phyloP scores from a whole-genome alignment of 176 grass and related monocot species.

The Rhynchospora pubera region DNA sequence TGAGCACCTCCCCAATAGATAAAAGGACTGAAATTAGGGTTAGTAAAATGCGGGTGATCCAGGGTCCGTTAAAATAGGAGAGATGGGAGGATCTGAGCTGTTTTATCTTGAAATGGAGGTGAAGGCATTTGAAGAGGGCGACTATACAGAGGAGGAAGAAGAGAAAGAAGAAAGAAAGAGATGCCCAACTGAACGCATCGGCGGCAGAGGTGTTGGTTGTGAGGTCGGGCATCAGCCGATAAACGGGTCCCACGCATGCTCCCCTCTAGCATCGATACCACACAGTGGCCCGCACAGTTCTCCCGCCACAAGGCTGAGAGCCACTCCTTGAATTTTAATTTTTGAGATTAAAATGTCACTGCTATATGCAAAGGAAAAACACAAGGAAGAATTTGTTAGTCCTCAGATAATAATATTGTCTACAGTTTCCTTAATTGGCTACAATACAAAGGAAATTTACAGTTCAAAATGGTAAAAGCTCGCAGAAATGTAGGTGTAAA shows the following conservation, averaged over 20 bases:
- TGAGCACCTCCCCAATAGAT: conserved; percentile 67
- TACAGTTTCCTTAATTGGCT: not conserved
- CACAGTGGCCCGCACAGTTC: conserved; percentile 46
- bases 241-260: conserved; percentile 90
- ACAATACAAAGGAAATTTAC: not conserved
- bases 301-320: conserved; percentile 30
- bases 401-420: not conserved
- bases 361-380: conserved; percentile 2
- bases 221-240: conserved; percentile 94
- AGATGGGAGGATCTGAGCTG: conserved; percentile 41
- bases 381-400: conserved; percentile 1
- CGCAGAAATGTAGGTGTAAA: not conserved
- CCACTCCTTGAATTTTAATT: conserved; percentile 35
- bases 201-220: conserved; percentile 42
- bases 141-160: conserved; percentile 56
- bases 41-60: conserved; percentile 66
- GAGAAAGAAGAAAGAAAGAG: conserved; percentile 58
- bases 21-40: conserved; percentile 78
- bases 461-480: not conserved
- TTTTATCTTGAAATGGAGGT: conserved; percentile 49
- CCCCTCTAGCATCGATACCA: conserved; percentile 68
- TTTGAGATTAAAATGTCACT: conserved; percentile 2
- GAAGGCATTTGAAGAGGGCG: conserved; percentile 49
- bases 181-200: conserved; percentile 83
- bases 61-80: conserved; percentile 85